Evolutionary conservation across 208 protist genomes (phyloP), one percentile per base, ranked within the genome.

Genomic region (Porcisia hertigi): DNA sequence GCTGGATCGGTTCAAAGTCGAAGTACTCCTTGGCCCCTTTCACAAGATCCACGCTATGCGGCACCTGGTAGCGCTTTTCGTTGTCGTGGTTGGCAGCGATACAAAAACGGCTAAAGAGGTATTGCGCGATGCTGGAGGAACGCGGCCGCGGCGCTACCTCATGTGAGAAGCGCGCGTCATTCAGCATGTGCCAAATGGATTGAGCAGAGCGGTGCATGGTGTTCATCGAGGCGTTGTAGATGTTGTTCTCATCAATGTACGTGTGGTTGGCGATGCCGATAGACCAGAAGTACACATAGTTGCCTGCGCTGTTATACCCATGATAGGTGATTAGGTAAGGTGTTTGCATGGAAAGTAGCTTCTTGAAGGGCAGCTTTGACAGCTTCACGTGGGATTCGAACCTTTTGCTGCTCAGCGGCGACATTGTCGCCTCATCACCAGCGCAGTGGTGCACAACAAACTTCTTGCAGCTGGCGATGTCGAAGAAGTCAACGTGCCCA

Each of bases 231-330:
- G 91, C 75, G 52, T 74, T 85, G 76, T 89, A 95, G 69, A 97
- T 97, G 77, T 97, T 97, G 66, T 82, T 76, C 58, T 80, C 65
- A 81, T 97, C 93, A 84, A 97, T 95, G 81, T 96, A 95, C 16
- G 91, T 86, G 79, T 97, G 93, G 80, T 97, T 97, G 14, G 93
- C 93, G 63, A 96, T 94, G 41, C 88, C 91, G 70, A 96, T 89
- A 47, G 88, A 88, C 93, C 93, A 97, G 57, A 96, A 82, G 82
- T 97, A 97, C 1, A 95, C 79, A 75, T 97, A 95, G 75, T 96
- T 94, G 57, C 90, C 90, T 14, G 84, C 87, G 57, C 86, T 79
- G 80, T 97, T 89, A 71, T 75, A 73, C 54, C 93, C 93, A 76
- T 94, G 89, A 80, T 93, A 96, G 52, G 90, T 91, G 80, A 97